A percentile compares a stretch with the other conserved stretches of the same genome.
Conservation (phyloP, 2,329 filamentous ascomycete species). For the Apiospora saccharicola region DNA sequence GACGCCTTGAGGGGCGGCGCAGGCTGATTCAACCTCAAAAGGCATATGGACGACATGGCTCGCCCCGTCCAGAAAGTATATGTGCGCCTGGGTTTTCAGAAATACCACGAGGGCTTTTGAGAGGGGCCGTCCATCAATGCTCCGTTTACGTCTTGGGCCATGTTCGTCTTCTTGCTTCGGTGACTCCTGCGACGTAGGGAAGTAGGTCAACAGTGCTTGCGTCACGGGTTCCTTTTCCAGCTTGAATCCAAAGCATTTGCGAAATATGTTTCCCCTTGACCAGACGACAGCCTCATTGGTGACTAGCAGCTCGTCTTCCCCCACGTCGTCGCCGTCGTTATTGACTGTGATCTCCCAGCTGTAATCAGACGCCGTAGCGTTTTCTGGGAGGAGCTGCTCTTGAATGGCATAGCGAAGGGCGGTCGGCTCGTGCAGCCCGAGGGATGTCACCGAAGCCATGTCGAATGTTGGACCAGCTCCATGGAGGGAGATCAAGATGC, state of each 20-base stretch:
- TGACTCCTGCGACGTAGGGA: slow-evolving; percentile 63
- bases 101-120: slow-evolving; percentile 85
- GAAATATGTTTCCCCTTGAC: slow-evolving; percentile 85
- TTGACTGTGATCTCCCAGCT: slow-evolving; percentile 72
- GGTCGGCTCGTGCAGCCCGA: slow-evolving; percentile 89
- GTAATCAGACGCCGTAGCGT: slow-evolving; percentile 73
- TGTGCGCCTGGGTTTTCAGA: slow-evolving; percentile 89
- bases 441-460: slow-evolving; percentile 91
- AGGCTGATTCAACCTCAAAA: slow-evolving; percentile 90
- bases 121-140: slow-evolving; percentile 40
- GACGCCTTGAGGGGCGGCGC: slow-evolving; percentile 82
- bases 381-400: slow-evolving; percentile 76
- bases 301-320: slow-evolving; percentile 81
- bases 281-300: slow-evolving; percentile 83
- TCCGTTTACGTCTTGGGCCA: slow-evolving; percentile 32
- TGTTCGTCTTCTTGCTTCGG: not conserved
- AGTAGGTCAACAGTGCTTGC: slow-evolving; percentile 87
- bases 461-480: slow-evolving; percentile 32
- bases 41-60: slow-evolving; percentile 92
- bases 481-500: slow-evolving; percentile 27
- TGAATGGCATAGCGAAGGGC: slow-evolving; percentile 83
- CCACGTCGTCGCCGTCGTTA: slow-evolving; percentile 45
- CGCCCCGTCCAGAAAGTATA: slow-evolving; percentile 88
- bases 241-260: slow-evolving; percentile 85
- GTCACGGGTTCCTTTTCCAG: slow-evolving; percentile 84